These are phyloP conservation scores for Scenedesmus sp. DNA, from an alignment of 163 green algal species.

Conservation along the genomic window DNA sequence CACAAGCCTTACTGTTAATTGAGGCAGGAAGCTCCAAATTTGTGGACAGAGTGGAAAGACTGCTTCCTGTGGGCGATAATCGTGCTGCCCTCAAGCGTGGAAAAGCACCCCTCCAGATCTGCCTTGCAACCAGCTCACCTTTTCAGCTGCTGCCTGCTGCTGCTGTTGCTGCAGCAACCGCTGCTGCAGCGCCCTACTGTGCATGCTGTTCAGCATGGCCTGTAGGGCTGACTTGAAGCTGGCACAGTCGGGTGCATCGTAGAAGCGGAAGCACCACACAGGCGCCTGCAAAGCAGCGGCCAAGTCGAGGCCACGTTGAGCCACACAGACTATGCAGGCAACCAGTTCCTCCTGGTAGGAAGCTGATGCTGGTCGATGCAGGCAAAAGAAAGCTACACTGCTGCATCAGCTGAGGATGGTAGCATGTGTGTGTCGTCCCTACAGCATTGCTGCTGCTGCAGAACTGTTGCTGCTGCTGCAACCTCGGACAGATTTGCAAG, in stretches of 20 bases:
- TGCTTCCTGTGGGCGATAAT: too few relatives aligned
- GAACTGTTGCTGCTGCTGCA: too few relatives aligned
- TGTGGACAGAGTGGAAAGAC: too few relatives aligned
- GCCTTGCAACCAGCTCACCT: too few relatives aligned
- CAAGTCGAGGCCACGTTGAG: background rate
- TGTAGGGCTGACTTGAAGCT: conserved; percentile 13
- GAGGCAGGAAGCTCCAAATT: background rate
- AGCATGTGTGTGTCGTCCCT: background rate
- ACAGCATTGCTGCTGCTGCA: too few relatives aligned
- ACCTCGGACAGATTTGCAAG: too few relatives aligned
- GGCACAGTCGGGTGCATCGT: conserved; percentile 15
- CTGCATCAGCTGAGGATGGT: background rate
- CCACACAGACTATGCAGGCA: background rate
- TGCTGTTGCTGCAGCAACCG: background rate
- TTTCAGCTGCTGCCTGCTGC: conserved; percentile 1
- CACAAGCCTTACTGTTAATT: background rate
- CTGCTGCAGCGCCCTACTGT: background rate
- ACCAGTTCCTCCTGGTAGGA: too few relatives aligned
- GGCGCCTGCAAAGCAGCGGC: background rate
- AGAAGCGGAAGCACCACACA: conserved; percentile 30
- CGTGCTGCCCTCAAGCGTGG: too few relatives aligned
- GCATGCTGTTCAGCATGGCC: background rate
- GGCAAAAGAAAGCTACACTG: background rate
- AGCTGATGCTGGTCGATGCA: too few relatives aligned
- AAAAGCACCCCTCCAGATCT: too few relatives aligned